A percentile compares a stretch with the other conserved stretches of the same genome.
Conservation (phyloP, 2,329 filamentous ascomycete genomes). For the Talaromyces sp. region DNA sequence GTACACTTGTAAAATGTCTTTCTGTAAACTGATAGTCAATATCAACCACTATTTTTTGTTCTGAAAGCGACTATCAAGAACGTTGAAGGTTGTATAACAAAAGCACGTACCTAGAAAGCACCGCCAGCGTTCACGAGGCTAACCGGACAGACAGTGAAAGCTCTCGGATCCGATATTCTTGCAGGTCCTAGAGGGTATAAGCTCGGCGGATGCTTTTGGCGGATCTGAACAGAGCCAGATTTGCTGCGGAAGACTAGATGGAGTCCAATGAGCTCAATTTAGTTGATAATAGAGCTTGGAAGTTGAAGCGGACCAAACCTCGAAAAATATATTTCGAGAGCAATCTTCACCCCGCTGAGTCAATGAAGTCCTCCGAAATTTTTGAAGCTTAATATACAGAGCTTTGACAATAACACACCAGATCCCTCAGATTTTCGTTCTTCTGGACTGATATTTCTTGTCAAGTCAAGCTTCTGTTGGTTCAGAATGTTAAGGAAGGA, state of each 20-base stretch:
- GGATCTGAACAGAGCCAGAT: background rate
- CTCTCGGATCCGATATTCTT: background rate
- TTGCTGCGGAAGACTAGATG: background rate
- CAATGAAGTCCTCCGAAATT: too few relatives aligned
- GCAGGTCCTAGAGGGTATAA: background rate
- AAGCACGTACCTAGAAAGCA: background rate
- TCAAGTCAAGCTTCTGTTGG: background rate
- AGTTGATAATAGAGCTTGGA: background rate
- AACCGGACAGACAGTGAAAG: background rate
- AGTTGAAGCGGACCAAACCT: background rate
- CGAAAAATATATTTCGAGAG: background rate
- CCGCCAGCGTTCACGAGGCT: background rate
- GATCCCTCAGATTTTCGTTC: background rate
- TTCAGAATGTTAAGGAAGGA: background rate
- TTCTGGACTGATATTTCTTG: background rate
- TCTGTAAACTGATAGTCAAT: constrained; percentile 5
- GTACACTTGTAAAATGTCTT: constrained; percentile 2
- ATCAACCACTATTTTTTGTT: background rate
- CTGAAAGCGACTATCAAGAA: background rate
- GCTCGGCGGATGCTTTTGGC: background rate
- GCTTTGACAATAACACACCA: background rate
- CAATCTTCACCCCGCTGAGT: background rate
- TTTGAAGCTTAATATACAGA: background rate
- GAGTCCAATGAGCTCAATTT: background rate
- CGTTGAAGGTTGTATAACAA: background rate